A percentile compares a stretch with the other conserved stretches of the same genome.
Conservation (phyloP, 2,329 filamentous ascomycete species). For the Dendrostoma leiphaemia region DNA sequence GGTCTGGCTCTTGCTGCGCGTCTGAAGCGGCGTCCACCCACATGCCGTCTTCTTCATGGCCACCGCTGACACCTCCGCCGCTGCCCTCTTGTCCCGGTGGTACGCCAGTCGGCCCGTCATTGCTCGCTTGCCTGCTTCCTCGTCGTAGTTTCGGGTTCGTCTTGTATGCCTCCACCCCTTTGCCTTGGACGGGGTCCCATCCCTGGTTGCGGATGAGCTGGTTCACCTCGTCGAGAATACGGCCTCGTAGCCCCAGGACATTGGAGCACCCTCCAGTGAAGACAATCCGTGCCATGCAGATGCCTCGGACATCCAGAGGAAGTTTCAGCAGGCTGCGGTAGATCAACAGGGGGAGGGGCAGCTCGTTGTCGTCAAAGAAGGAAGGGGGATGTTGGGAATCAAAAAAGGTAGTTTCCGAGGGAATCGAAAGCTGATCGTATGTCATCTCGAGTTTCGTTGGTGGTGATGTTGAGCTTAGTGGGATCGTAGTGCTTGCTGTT, state of each 20-base stretch:
- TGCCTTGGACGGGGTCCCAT: slow-evolving; percentile 76
- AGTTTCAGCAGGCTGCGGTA: slow-evolving; percentile 74
- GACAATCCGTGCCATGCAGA: slow-evolving; percentile 86
- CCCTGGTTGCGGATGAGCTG: slow-evolving; percentile 64
- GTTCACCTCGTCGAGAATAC: slow-evolving; percentile 74
- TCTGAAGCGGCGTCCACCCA: slow-evolving; percentile 40
- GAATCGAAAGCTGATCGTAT: slow-evolving; percentile 68
- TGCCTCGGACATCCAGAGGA: slow-evolving; percentile 76
- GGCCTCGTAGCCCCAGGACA: slow-evolving; percentile 74
- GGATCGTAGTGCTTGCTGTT: slow-evolving; percentile 37
- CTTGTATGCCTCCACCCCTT: slow-evolving; percentile 57
- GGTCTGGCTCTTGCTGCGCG: slow-evolving; percentile 47
- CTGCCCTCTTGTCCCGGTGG: slow-evolving; percentile 10
- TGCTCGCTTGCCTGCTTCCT: slow-evolving; percentile 24
- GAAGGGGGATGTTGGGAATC: slow-evolving; percentile 46
- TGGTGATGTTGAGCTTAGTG: slow-evolving; percentile 44
- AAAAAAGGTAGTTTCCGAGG: slow-evolving; percentile 76
- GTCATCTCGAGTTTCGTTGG: slow-evolving; percentile 61
- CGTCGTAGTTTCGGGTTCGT: slow-evolving; percentile 41
- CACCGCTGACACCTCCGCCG: slow-evolving; percentile 22
- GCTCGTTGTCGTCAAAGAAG: slow-evolving; percentile 83
- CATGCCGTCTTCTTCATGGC: slow-evolving; percentile 30
- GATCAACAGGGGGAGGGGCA: slow-evolving; percentile 72
- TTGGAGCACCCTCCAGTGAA: slow-evolving; percentile 79
- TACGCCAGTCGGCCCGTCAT: slow-evolving; percentile 20